Evolutionary conservation across 2,329 filamentous ascomycete genomes (phyloP).

Genomic region (Alternaria brassicae): DNA sequence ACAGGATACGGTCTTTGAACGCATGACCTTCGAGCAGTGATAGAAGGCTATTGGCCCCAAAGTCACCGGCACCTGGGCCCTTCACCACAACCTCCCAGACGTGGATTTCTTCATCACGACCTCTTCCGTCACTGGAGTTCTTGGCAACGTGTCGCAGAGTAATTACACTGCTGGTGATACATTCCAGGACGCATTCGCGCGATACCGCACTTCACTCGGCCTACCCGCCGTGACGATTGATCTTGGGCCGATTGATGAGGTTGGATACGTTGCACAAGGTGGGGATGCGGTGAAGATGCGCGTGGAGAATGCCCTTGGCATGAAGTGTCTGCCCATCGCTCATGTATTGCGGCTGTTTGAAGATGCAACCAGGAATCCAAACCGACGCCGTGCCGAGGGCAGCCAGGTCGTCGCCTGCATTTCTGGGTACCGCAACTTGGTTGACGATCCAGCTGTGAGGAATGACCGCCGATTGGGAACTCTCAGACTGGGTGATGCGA

Average conservation of each 20-base stretch:
- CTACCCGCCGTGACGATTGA: constrained; percentile 56
- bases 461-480: constrained; percentile 1
- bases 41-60: constrained; percentile 1
- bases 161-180: constrained; percentile 58
- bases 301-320: constrained; percentile 4
- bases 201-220: constrained; percentile 23
- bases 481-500: not conserved
- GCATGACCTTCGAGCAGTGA: constrained; percentile 1
- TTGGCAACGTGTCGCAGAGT: constrained; percentile 49
- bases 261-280: constrained; percentile 44
- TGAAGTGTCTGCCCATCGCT: constrained; percentile 2
- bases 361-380: constrained; percentile 3
- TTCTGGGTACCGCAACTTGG: not conserved
- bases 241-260: constrained; percentile 58
- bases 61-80: constrained; percentile 31
- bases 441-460: not conserved
- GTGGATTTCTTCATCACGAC: constrained; percentile 44
- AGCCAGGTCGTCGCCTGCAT: constrained; percentile 3
- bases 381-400: not conserved
- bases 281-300: not conserved
- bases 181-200: constrained; percentile 36
- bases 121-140: constrained; percentile 30
- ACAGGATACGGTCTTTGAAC: not conserved
- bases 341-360: constrained; percentile 2
- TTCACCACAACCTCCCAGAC: constrained; percentile 25